These are phyloP conservation scores for Leccinum longicurvipes DNA, from an alignment of 768 basidiomycete species.

Conservation along the genomic window DNA sequence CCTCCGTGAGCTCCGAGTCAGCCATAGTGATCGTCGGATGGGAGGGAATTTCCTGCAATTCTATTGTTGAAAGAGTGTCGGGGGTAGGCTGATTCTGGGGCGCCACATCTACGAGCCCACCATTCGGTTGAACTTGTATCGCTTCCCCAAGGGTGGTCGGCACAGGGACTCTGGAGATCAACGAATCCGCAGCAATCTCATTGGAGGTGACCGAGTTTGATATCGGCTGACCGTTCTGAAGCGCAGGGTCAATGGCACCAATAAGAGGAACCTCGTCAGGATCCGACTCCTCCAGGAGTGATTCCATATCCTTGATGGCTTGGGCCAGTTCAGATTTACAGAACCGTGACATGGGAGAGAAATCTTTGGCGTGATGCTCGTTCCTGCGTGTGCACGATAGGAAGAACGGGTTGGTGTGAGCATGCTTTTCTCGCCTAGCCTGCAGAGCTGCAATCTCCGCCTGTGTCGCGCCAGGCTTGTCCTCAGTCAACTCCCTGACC, in stretches of 20 bases:
- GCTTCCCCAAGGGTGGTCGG: constrained; percentile 12
- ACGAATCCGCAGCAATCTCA: constrained; percentile 9
- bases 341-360: constrained; percentile 82
- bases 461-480: constrained; percentile 44
- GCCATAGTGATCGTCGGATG: constrained; percentile 46
- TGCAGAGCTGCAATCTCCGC: constrained; percentile 49
- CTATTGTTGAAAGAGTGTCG: constrained; percentile 7
- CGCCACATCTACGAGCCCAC: background rate
- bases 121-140: constrained; percentile 3
- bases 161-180: background rate
- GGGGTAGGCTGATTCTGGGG: constrained; percentile 4
- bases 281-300: constrained; percentile 38
- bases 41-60: constrained; percentile 39
- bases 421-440: constrained; percentile 54
- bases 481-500: constrained; percentile 60
- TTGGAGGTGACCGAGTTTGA: constrained; percentile 7
- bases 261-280: constrained; percentile 20
- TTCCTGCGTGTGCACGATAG: constrained; percentile 66
- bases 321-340: constrained; percentile 56
- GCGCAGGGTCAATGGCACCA: constrained; percentile 29
- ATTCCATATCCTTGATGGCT: constrained; percentile 69
- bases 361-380: constrained; percentile 64
- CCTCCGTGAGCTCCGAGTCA: constrained; percentile 50
- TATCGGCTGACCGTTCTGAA: constrained; percentile 17
- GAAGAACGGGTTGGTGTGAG: constrained; percentile 70